These are phyloP conservation scores for Colletotrichum sp. DNA, from an alignment of 2,329 filamentous ascomycete genomes.

Conservation along the genomic window DNA sequence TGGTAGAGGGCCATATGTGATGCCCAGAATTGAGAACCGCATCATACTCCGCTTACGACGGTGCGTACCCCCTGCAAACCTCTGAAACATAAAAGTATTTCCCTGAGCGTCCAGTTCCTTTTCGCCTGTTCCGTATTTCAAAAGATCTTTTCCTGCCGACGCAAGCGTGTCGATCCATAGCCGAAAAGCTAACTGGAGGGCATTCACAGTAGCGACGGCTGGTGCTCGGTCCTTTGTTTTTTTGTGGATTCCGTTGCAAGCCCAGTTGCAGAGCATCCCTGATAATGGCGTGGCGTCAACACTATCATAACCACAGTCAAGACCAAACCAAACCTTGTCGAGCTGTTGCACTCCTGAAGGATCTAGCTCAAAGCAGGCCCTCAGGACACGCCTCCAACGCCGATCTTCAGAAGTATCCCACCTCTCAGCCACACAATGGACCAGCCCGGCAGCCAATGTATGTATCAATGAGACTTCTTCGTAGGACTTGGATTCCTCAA, in stretches of 20 bases:
- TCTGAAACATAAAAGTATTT: accelerated
- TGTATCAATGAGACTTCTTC: neutral
- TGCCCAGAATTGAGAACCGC: neutral
- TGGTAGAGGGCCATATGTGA: neutral
- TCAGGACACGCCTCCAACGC: neutral
- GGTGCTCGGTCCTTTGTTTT: accelerated
- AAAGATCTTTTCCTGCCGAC: neutral
- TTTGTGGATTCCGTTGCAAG: accelerated
- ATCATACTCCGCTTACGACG: too few species aligned
- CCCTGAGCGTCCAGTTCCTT: neutral
- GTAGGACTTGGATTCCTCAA: too few species aligned
- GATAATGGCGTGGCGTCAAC: neutral
- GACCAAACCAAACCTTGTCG: accelerated
- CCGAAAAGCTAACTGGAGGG: neutral
- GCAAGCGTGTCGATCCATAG: neutral
- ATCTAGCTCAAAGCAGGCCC: neutral
- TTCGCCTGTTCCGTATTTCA: too few species aligned
- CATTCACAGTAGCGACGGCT: accelerated
- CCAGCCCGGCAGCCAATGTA: accelerated
- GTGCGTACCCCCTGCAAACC: neutral
- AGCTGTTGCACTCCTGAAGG: neutral
- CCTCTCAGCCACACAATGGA: neutral
- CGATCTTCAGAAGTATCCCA: neutral
- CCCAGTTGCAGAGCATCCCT: accelerated
- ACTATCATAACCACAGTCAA: accelerated